Evolutionary conservation across 208 protist species (phyloP).

Genomic region (Willaertia magna): DNA sequence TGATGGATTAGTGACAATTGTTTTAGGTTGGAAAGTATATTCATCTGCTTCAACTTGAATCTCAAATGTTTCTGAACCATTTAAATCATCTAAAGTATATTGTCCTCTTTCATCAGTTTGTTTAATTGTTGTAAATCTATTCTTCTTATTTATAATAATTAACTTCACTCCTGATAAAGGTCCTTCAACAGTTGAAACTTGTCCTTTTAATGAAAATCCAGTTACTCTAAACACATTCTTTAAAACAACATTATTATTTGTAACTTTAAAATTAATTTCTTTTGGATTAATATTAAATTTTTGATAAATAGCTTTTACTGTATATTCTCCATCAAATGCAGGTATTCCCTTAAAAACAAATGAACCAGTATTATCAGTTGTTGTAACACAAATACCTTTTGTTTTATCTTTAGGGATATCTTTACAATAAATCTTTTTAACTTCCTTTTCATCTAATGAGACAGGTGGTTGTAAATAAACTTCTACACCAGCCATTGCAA

Average conservation of each 20-base stretch:
- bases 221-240: not conserved
- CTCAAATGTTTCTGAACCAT: not conserved
- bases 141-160: not conserved
- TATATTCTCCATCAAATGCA: not conserved
- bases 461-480: not conserved
- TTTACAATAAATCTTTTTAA: not conserved
- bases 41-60: not conserved
- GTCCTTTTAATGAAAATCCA: not conserved
- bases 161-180: not conserved
- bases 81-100: not conserved
- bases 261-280: not conserved
- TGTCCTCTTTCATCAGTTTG: not conserved
- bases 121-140: not conserved
- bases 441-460: not conserved
- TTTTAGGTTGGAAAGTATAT: not conserved
- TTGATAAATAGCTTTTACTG: not conserved
- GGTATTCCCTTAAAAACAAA: not conserved
- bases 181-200: not conserved
- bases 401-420: not conserved
- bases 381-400: not conserved
- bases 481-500: not conserved
- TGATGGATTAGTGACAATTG: not conserved
- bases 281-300: not conserved
- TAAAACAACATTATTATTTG: not conserved
- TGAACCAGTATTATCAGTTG: not conserved